Percentiles rank a stretch among this genome's conserved stretches.
These are phyloP conservation scores for Furcasterigmium sp. DNA, from an alignment of 2,329 filamentous ascomycete species.

Conservation along the genomic window DNA sequence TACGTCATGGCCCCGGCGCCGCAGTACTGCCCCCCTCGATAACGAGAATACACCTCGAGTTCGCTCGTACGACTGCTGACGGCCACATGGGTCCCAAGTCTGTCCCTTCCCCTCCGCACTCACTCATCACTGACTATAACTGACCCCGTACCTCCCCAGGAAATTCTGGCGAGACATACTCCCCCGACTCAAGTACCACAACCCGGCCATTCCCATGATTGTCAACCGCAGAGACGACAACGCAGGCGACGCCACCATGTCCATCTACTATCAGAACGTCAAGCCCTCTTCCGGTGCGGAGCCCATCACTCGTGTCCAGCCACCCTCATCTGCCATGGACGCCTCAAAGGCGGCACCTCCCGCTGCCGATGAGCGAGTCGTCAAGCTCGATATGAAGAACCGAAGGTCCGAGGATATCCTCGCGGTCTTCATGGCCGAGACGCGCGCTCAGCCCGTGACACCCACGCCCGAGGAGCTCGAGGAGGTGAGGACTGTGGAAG, in stretches of 20 bases:
- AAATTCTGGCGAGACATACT: slow-evolving; percentile 86
- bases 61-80: slow-evolving; percentile 53
- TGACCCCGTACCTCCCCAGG: slow-evolving; percentile 36
- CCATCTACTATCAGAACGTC: slow-evolving; percentile 54
- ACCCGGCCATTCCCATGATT: slow-evolving; percentile 78
- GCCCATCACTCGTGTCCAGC: slow-evolving; percentile 28
- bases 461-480: slow-evolving; percentile 55
- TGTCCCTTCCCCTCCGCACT: slow-evolving; percentile 12
- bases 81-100: slow-evolving; percentile 73
- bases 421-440: slow-evolving; percentile 54
- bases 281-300: slow-evolving; percentile 17
- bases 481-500: slow-evolving; percentile 53
- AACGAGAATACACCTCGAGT: slow-evolving; percentile 69
- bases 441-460: slow-evolving; percentile 51
- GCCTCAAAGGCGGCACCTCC: slow-evolving; percentile 43
- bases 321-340: slow-evolving; percentile 41
- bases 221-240: slow-evolving; percentile 63
- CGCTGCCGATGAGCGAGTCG: slow-evolving; percentile 40
- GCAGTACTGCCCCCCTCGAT: slow-evolving; percentile 73
- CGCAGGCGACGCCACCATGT: slow-evolving; percentile 53
- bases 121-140: background rate
- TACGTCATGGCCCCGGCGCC: slow-evolving; percentile 80
- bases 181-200: slow-evolving; percentile 88
- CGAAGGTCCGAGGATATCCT: slow-evolving; percentile 59
- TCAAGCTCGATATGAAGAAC: slow-evolving; percentile 60